Evolutionary conservation across 2,329 filamentous ascomycete species (phyloP).

Genomic region (Stachybotrys chartarum): DNA sequence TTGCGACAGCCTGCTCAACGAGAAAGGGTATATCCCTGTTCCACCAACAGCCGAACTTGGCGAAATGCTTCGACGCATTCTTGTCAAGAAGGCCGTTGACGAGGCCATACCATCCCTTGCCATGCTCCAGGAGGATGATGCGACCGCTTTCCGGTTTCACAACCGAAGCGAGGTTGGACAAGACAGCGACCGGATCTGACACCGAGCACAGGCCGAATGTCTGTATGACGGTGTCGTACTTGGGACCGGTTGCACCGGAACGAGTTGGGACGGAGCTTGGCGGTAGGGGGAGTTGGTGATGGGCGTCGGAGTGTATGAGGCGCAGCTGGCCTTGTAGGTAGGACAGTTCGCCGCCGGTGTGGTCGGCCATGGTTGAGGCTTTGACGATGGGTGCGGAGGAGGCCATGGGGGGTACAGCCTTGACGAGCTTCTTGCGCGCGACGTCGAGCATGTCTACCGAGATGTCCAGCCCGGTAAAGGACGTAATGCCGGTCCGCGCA

Average conservation of each 20-base stretch:
- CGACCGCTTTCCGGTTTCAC: constrained; percentile 48
- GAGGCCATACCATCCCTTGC: constrained; percentile 45
- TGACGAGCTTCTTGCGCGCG: constrained; percentile 43
- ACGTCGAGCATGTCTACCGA: constrained; percentile 54
- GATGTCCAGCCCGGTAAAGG: constrained; percentile 57
- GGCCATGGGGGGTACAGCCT: constrained; percentile 31
- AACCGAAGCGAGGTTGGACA: constrained; percentile 44
- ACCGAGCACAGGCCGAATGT: constrained; percentile 61
- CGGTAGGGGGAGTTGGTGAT: constrained; percentile 32
- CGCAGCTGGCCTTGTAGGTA: constrained; percentile 36
- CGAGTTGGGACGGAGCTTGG: background rate
- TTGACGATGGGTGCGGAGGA: constrained; percentile 21
- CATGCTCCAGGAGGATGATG: constrained; percentile 57
- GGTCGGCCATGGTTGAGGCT: constrained; percentile 23
- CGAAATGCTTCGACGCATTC: constrained; percentile 47
- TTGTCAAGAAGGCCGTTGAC: constrained; percentile 51
- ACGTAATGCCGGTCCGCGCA: constrained; percentile 30
- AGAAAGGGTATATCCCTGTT: constrained; percentile 55
- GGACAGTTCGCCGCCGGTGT: constrained; percentile 26
- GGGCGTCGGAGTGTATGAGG: constrained; percentile 42
- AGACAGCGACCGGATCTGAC: constrained; percentile 44
- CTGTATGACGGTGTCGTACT: constrained; percentile 57
- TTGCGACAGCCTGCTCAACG: constrained; percentile 39
- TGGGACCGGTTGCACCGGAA: constrained; percentile 14
- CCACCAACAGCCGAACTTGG: constrained; percentile 61